Base-by-base conservation (phyloP, 371 early-diverging fungal genomes). In the Nosema muscidifuracis region DNA sequence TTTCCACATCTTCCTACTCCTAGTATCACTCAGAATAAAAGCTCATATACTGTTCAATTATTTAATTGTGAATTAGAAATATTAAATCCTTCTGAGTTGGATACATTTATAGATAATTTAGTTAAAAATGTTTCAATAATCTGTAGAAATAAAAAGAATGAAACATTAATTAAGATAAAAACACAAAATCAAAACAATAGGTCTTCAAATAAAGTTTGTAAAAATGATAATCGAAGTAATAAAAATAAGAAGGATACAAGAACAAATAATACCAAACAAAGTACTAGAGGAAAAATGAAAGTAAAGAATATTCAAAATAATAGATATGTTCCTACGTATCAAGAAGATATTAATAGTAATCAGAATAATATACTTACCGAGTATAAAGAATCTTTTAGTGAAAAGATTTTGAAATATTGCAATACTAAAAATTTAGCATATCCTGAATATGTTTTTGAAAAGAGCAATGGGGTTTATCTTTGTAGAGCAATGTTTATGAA, bases 361-460 rank as follows among this genome's bases (percentile, higher is more conserved):
- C 30, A 34, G 33, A 58, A 58, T 22, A 58, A 58, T 26, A 58
- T 58, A 4, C 20, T 58, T 16, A 58, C 15, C 1, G 22, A 36
- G 2, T 15, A 2, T 10, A 58, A 15, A n/a, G 58, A 58, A 36
- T 22, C 2, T 4, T 34, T 18, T 34, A 36, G 58, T 20, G 36
- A 34, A 9, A 34, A 34, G 3, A 58, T 58, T 34, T 1, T 3
- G 1, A 34, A 34, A 2, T 58, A 58, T 58, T 58, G 58, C 26
- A 24, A 2, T 34, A 36, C 1, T 18, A 58, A 58, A 15, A 58
- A 24, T 18, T 33, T 58, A 16, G 2, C 31, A 34, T 34, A 12
- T 34, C 58, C 58, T 34, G 58, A 58, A 58, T 58, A 58, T 58
- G 13, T 58, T 12, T 58, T 58, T 34, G 58, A 58, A 58, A 58